Evolutionary conservation across 225 moss, liverwort and hornwort genomes (phyloP).

Genomic region (Marchantia polymorpha): DNA sequence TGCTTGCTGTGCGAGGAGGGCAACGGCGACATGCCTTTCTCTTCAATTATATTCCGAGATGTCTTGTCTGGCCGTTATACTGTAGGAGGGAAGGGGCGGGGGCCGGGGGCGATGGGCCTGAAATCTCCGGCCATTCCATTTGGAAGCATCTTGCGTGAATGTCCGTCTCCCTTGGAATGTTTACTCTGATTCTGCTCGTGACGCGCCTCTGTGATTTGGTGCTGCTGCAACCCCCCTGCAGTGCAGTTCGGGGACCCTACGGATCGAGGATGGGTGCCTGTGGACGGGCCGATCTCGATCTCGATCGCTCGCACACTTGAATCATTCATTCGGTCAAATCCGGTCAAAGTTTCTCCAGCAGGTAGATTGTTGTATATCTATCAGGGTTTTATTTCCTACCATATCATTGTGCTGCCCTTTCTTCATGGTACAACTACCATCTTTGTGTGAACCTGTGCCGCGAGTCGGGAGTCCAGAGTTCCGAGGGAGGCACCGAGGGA

Average conservation of each 20-base stretch:
- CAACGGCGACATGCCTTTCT: not conserved
- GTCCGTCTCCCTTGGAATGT: not conserved
- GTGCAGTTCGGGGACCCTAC: no score
- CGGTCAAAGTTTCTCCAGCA: not conserved
- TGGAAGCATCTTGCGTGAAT: slow-evolving; percentile 1
- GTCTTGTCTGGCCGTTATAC: slow-evolving; percentile 10
- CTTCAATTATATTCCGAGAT: no score
- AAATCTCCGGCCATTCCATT: not conserved
- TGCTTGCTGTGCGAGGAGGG: not conserved
- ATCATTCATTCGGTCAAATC: not conserved
- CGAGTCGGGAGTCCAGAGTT: not conserved
- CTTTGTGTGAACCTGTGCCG: not conserved
- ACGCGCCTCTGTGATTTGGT: not conserved
- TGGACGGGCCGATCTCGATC: no score
- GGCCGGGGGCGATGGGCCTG: no score
- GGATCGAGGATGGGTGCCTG: no score
- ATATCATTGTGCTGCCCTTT: not conserved
- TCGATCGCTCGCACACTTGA: not conserved
- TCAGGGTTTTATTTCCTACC: not conserved
- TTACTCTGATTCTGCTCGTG: not conserved
- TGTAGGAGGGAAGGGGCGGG: not conserved
- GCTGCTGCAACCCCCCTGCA: not conserved
- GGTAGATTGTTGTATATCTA: slow-evolving; percentile 1
- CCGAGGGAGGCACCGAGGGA: not conserved
- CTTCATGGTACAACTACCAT: slow-evolving; percentile 4